Evolutionary conservation across 2,329 filamentous ascomycete species (phyloP).

Genomic region (Aspergillus pseudoterreus): DNA sequence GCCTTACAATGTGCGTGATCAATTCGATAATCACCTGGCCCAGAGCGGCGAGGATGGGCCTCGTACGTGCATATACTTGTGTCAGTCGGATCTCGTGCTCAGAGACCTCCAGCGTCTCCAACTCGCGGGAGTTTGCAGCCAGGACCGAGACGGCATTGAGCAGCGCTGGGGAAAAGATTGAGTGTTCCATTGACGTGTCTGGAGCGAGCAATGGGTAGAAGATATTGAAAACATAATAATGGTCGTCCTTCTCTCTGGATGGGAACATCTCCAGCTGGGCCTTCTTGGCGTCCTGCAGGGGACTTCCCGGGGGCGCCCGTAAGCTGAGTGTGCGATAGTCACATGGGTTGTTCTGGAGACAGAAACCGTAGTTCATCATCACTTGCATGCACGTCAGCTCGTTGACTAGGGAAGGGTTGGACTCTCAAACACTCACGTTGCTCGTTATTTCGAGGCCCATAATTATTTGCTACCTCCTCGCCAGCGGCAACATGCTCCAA

Average conservation of each 20-base stretch:
- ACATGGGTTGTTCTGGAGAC: constrained; percentile 39
- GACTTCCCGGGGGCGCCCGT: constrained; percentile 36
- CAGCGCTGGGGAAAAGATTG: constrained; percentile 42
- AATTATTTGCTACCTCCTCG: constrained; percentile 63
- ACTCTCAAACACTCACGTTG: constrained; percentile 43
- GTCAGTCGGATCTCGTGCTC: constrained; percentile 29
- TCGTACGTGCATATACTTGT: constrained; percentile 32
- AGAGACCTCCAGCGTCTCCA: constrained; percentile 31
- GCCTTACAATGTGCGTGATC: constrained; percentile 33
- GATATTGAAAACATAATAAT: constrained; percentile 45
- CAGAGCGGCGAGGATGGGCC: constrained; percentile 36
- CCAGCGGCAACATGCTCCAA: constrained; percentile 49
- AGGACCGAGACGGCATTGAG: constrained; percentile 41
- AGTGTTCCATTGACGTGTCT: constrained; percentile 33
- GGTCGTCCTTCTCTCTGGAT: constrained; percentile 27
- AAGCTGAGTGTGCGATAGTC: constrained; percentile 43
- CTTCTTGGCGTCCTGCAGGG: constrained; percentile 33
- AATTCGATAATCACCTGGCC: constrained; percentile 42
- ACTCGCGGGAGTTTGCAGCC: constrained; percentile 40
- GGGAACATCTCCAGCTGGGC: constrained; percentile 33
- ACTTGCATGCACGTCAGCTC: constrained; percentile 22
- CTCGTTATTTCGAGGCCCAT: constrained; percentile 71
- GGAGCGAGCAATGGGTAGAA: constrained; percentile 39
- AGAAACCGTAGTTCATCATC: constrained; percentile 47
- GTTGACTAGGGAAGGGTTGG: background rate